These are phyloP conservation scores for Penicillium riverlandense DNA, from an alignment of 495 filamentous ascomycete species.

Conservation along the genomic window DNA sequence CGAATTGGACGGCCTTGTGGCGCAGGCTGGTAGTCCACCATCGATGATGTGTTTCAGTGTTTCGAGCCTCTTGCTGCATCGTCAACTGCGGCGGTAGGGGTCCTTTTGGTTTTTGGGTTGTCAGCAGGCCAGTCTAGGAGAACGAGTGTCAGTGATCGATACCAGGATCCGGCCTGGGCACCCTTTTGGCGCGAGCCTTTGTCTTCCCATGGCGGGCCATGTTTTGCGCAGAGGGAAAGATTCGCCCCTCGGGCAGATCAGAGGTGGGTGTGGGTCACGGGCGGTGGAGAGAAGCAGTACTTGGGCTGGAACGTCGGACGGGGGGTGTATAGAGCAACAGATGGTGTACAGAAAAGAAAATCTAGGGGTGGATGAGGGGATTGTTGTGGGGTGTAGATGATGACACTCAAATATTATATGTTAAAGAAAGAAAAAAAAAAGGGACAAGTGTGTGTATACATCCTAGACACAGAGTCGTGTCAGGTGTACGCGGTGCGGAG, in stretches of 20 bases:
- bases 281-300: not conserved
- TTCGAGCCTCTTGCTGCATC: conserved; percentile 69
- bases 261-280: not conserved
- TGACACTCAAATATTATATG: no score
- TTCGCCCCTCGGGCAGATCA: not conserved
- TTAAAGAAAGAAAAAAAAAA: no score
- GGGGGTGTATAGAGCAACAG: no score
- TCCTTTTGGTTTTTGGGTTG: conserved; percentile 3
- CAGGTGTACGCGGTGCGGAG: not conserved
- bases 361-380: no score
- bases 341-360: no score
- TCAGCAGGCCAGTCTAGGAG: no score
- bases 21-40: conserved; percentile 34
- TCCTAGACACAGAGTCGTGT: no score
- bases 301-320: no score
- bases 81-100: conserved; percentile 37
- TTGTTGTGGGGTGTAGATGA: no score
- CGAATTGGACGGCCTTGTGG: conserved; percentile 59
- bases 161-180: not conserved
- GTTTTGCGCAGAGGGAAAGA: not conserved
- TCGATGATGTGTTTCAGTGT: conserved; percentile 56
- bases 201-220: conserved; percentile 25
- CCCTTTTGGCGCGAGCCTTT: conserved; percentile 15
- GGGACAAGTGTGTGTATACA: no score
- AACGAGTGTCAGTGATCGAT: no score